These are phyloP conservation scores for Venturiaceae sp. DNA, from an alignment of 2,329 filamentous ascomycete species.

Conservation along the genomic window DNA sequence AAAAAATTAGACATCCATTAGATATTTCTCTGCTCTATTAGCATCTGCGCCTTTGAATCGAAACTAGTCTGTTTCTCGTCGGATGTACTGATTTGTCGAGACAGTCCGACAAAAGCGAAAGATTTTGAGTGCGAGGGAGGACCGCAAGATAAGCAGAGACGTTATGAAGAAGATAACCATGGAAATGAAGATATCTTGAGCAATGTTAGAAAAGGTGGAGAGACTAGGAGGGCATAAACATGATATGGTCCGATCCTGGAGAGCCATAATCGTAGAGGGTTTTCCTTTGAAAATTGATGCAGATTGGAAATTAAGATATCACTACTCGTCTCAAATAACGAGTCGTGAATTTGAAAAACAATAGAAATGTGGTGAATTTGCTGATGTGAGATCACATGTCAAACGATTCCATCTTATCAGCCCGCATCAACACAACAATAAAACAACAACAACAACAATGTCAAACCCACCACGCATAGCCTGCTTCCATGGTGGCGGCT, in stretches of 20 bases:
- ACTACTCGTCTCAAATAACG: too few species aligned
- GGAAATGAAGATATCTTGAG: constrained; percentile 30
- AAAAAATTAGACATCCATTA: too few species aligned
- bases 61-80: neutral
- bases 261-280: too few species aligned
- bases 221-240: constrained; percentile 7
- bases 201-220: constrained; percentile 27
- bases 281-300: too few species aligned
- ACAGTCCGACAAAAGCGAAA: constrained; percentile 32
- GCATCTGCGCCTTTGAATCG: too few species aligned
- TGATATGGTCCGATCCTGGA: too few species aligned
- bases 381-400: too few species aligned
- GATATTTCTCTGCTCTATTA: too few species aligned
- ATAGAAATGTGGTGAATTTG: too few species aligned
- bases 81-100: neutral
- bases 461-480: neutral
- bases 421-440: neutral
- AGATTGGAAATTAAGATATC: too few species aligned
- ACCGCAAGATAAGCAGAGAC: constrained; percentile 33
- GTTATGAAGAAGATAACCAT: constrained; percentile 25
- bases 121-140: constrained; percentile 40
- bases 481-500: constrained; percentile 7
- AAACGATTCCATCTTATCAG: too few species aligned
- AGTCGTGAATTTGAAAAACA: too few species aligned
- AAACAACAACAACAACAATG: neutral